These are phyloP conservation scores for Globisporangium uncinulatum DNA, from an alignment of 352 stramenopile genomes.

Conservation along the genomic window DNA sequence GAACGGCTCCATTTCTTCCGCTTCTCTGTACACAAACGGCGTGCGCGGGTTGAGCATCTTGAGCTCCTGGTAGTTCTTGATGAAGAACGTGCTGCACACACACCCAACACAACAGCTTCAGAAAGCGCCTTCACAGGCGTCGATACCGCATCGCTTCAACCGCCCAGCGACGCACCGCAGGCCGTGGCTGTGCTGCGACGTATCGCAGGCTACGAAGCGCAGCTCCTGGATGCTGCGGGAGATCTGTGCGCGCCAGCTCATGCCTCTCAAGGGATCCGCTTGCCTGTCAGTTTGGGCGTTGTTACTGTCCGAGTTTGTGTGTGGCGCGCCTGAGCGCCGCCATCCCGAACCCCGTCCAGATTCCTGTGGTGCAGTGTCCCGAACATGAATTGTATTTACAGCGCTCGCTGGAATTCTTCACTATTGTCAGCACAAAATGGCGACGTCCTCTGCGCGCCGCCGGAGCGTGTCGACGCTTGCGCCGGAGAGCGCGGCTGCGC, in stretches of 20 bases:
- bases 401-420: neutral
- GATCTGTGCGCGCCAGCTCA: slow-evolving; percentile 88
- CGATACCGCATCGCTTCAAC: neutral
- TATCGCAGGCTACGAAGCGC: slow-evolving; percentile 80
- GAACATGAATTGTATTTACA: too few species aligned
- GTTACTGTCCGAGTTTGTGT: neutral
- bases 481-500: neutral
- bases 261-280: slow-evolving; percentile 15
- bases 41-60: slow-evolving; percentile 87
- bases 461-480: slow-evolving; percentile 5
- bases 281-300: slow-evolving; percentile 3
- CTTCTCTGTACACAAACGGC: slow-evolving; percentile 82
- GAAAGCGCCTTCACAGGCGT: neutral
- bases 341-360: too few species aligned
- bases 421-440: neutral
- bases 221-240: slow-evolving; percentile 81
- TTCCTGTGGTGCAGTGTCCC: too few species aligned
- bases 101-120: slow-evolving; percentile 7
- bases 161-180: slow-evolving; percentile 45
- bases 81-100: slow-evolving; percentile 67
- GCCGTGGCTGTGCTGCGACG: slow-evolving; percentile 76
- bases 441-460: slow-evolving; percentile 1
- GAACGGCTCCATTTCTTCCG: slow-evolving; percentile 86
- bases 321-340: neutral
- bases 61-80: slow-evolving; percentile 82